These are phyloP conservation scores for Zopfochytrium polystomum DNA, from an alignment of 371 early-diverging fungal genomes.

Conservation along the genomic window DNA sequence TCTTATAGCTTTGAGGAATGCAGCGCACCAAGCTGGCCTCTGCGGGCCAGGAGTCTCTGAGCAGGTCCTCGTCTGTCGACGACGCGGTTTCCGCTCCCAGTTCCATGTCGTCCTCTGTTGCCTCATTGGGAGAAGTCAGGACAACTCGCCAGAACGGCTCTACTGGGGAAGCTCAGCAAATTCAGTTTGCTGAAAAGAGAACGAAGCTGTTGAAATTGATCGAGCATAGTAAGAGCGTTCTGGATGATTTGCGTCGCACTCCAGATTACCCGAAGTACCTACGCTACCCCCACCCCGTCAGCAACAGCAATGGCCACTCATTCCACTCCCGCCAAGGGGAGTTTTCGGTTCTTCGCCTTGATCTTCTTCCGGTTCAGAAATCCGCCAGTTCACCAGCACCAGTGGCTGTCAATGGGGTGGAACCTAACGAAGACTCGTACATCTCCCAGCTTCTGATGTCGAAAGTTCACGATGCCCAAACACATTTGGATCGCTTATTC, in stretches of 20 bases:
- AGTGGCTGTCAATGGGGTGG: slow-evolving; percentile 1
- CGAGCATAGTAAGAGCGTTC: slow-evolving; percentile 12
- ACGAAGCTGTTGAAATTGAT: slow-evolving; percentile 22
- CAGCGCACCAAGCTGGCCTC: too few relatives aligned
- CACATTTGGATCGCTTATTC: slow-evolving; percentile 75
- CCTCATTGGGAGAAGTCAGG: too few relatives aligned
- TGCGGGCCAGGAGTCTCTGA: too few relatives aligned
- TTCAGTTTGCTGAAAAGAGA: slow-evolving; percentile 27
- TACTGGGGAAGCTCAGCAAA: slow-evolving; percentile 7
- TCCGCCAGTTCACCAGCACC: neutral
- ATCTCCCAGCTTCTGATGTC: slow-evolving; percentile 25
- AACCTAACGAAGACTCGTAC: neutral
- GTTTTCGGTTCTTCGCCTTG: too few relatives aligned
- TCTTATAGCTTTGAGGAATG: too few relatives aligned
- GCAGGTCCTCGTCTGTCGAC: too few relatives aligned
- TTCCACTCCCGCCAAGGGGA: neutral
- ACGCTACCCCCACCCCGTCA: too few relatives aligned
- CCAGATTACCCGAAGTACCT: neutral
- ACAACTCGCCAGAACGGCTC: neutral
- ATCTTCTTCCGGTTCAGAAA: neutral
- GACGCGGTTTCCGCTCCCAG: too few relatives aligned
- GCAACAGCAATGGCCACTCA: neutral
- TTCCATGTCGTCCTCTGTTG: too few relatives aligned
- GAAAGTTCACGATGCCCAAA: slow-evolving; percentile 25
- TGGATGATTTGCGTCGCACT: slow-evolving; percentile 10